phyloP scores from a whole-genome alignment of 139 green algal genomes.

The Chlorella sp. region DNA sequence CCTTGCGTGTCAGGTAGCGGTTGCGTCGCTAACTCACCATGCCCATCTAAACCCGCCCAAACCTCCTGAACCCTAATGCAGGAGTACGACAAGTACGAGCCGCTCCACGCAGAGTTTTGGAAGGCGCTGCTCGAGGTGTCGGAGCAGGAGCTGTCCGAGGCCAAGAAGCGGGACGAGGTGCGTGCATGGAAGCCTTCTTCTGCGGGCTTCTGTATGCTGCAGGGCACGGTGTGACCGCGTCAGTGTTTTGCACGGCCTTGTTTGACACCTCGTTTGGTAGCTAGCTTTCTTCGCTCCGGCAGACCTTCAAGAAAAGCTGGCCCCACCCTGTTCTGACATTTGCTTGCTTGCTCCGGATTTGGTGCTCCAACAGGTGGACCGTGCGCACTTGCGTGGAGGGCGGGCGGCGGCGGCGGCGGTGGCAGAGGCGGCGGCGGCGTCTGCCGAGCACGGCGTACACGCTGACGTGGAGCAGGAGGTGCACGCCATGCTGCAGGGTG shows the following conservation, averaged over 20 bases:
- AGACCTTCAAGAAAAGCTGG: too few relatives aligned
- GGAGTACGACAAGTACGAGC: conserved; percentile 65
- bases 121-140: conserved; percentile 26
- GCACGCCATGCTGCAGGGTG: conserved; percentile 57
- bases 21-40: not conserved
- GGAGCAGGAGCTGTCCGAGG: conserved; percentile 35
- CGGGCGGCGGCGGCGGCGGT: not conserved
- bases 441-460: conserved; percentile 42
- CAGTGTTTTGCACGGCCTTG: too few relatives aligned
- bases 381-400: conserved; percentile 9
- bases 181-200: too few relatives aligned
- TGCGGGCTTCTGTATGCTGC: too few relatives aligned
- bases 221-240: too few relatives aligned
- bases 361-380: conserved; percentile 6
- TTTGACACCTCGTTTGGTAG: too few relatives aligned
- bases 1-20: too few relatives aligned
- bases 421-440: not conserved
- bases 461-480: conserved; percentile 60
- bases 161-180: not conserved
- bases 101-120: conserved; percentile 44
- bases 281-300: too few relatives aligned
- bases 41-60: not conserved
- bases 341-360: too few relatives aligned
- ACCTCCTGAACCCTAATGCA: conserved; percentile 9
- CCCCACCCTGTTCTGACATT: too few relatives aligned